Evolutionary conservation across 495 filamentous ascomycete genomes (phyloP), one percentile per base, ranked within the genome.

Genomic region (Aspergillus kassunensis): DNA sequence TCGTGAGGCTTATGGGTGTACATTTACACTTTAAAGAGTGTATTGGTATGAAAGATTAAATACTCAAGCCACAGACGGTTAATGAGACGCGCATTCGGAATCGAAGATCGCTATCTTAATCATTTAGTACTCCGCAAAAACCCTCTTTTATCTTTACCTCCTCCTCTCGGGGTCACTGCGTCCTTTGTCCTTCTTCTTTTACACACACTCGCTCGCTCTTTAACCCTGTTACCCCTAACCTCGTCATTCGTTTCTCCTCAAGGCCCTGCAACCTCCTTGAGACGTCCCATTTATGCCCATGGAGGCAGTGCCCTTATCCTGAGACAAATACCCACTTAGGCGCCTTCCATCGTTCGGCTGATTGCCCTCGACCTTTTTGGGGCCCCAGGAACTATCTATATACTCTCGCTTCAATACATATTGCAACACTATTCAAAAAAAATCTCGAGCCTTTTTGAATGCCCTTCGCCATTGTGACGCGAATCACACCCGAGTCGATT

Each of bases 301-400:
- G 37, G 21, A 52, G 51, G 52, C 52, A 33, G 51, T 51, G 51
- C 41, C 33, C 40, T 51, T 15, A 19, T 45, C 27, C 24, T 33
- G 24, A 42, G 25, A 47, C 44, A 46, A 36, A 34, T 35, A 15
- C 29, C 21, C 27, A 49, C 34, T 12, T 47, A 29, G 30, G 30
- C 44, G 29, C 30, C 20, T 45, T 31, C 33, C 37, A 36, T 39
- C 24, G 6, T 25, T 13, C 27, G 34, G 21, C 50, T 39, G 44
- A n/a, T 46, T 39, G 11, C 33, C 18, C 9, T 39, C 16, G 43
- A 45, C 21, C 7, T 45, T 45, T n/a, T n/a, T n/a, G n/a, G n/a
- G n/a, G n/a, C n/a, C n/a, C 18, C 27, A 29, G 27, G 11, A 11
- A 29, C 27, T 11, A 29, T 29, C 27, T 29, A 5, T n/a, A n/a